Conservation (phyloP, 164 flowering plant species). For the Umbilicus rupestris region DNA sequence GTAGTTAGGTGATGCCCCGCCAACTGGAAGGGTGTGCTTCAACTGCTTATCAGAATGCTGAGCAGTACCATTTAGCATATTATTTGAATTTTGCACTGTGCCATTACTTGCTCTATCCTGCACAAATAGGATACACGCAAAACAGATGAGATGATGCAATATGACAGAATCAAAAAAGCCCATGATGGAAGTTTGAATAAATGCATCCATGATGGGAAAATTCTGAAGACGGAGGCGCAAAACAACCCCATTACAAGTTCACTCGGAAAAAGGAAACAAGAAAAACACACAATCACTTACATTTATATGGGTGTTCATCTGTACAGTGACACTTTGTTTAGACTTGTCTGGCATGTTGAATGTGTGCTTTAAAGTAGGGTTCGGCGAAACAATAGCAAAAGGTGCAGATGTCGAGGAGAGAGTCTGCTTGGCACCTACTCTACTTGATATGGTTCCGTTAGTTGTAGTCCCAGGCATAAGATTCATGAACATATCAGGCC, state of each 20-base stretch:
- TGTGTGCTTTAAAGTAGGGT: conserved; percentile 22
- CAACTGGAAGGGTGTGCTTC: conserved; percentile 24
- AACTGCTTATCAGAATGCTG: conserved; percentile 23
- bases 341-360: conserved; percentile 20
- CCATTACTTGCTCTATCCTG: conserved; percentile 41
- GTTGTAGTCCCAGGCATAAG: conserved; percentile 21
- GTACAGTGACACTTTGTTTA: conserved; percentile 28
- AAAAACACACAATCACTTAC: conserved; percentile 22
- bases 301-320: conserved; percentile 25
- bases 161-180: neutral
- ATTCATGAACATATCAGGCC: conserved; percentile 32
- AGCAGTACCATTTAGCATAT: conserved; percentile 26
- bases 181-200: too few relatives aligned
- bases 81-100: conserved; percentile 23
- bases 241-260: neutral
- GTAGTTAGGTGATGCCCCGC: conserved; percentile 28
- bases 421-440: conserved; percentile 29
- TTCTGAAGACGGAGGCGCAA: too few relatives aligned
- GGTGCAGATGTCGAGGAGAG: conserved; percentile 27
- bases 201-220: too few relatives aligned
- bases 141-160: neutral
- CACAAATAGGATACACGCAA: conserved; percentile 8
- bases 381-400: conserved; percentile 18
- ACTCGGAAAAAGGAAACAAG: conserved; percentile 20
- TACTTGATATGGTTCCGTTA: conserved; percentile 25